A percentile compares a stretch with the other conserved stretches of the same genome.
Evolutionary conservation across 192 early-diverging fungal genomes (phyloP).

Genomic region (Dissophora ornata): DNA sequence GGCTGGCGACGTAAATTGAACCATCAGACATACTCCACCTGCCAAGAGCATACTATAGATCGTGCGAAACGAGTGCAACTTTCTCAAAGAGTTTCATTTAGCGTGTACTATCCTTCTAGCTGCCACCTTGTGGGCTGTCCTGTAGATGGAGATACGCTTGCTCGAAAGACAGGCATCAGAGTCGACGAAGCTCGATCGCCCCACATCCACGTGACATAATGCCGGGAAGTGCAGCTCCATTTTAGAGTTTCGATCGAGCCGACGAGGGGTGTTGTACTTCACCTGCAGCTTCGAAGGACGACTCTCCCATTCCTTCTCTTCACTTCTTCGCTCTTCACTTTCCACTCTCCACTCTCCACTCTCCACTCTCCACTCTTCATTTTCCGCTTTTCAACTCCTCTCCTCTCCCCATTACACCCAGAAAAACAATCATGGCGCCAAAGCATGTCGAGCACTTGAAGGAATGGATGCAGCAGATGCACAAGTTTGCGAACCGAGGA

Average conservation of each 20-base stretch:
- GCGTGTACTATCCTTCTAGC: no score
- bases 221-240: neutral
- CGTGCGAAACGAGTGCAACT: no score
- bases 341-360: neutral
- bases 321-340: neutral
- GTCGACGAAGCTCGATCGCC: no score
- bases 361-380: no score
- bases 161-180: no score
- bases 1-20: no score
- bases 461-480: constrained; percentile 31
- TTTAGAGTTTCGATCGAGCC: constrained; percentile 6
- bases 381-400: neutral
- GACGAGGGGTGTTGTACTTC: neutral
- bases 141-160: no score
- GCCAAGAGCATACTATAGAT: no score
- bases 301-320: neutral
- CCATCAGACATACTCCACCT: no score
- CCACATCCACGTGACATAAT: neutral
- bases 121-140: no score
- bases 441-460: constrained; percentile 35
- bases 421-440: constrained; percentile 25
- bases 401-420: neutral
- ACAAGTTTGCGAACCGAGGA: constrained; percentile 5
- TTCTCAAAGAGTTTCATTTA: no score
- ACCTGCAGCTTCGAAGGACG: neutral